A percentile compares a stretch with the other conserved stretches of the same genome.
Evolutionary conservation across 73 alveolate species (phyloP).

Genomic region (Blepharisma stoltei): DNA sequence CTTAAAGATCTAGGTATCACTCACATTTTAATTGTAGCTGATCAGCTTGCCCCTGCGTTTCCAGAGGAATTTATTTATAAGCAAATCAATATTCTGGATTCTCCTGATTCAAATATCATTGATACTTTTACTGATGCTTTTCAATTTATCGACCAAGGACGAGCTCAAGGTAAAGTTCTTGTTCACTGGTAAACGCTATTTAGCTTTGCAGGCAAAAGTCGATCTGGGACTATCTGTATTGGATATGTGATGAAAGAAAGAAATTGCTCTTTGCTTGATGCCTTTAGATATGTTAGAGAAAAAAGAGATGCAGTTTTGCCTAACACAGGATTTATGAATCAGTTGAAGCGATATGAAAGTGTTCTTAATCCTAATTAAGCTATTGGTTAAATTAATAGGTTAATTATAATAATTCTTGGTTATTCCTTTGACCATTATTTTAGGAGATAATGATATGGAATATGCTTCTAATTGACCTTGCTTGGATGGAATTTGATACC

Average conservation of each 20-base stretch:
- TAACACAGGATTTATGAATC: slow-evolving; percentile 29
- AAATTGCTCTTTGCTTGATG: slow-evolving; percentile 5
- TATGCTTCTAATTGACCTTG: neutral
- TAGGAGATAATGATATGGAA: neutral
- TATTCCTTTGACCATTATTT: slow-evolving; percentile 4
- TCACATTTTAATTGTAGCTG: slow-evolving; percentile 65
- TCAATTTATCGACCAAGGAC: slow-evolving; percentile 50
- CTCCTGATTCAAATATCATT: slow-evolving; percentile 50
- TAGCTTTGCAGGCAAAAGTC: slow-evolving; percentile 42
- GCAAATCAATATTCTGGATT: slow-evolving; percentile 43
- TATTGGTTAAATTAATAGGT: too few relatives aligned
- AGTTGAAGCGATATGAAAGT: neutral
- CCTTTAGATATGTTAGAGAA: slow-evolving; percentile 17
- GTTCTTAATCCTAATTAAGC: too few relatives aligned
- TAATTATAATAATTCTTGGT: neutral
- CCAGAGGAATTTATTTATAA: slow-evolving; percentile 52
- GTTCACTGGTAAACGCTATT: slow-evolving; percentile 42
- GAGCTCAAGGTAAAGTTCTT: slow-evolving; percentile 39
- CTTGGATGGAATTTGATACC: neutral
- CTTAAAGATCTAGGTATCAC: slow-evolving; percentile 45
- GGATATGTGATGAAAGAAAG: slow-evolving; percentile 38
- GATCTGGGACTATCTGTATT: slow-evolving; percentile 38
- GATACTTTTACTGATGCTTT: slow-evolving; percentile 42
- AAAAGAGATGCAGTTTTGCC: slow-evolving; percentile 21
- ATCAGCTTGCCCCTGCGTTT: slow-evolving; percentile 60